Percentiles rank a stretch among this genome's conserved stretches.
Conservation (phyloP, 2,329 filamentous ascomycete genomes). For the Colletotrichum sp. region DNA sequence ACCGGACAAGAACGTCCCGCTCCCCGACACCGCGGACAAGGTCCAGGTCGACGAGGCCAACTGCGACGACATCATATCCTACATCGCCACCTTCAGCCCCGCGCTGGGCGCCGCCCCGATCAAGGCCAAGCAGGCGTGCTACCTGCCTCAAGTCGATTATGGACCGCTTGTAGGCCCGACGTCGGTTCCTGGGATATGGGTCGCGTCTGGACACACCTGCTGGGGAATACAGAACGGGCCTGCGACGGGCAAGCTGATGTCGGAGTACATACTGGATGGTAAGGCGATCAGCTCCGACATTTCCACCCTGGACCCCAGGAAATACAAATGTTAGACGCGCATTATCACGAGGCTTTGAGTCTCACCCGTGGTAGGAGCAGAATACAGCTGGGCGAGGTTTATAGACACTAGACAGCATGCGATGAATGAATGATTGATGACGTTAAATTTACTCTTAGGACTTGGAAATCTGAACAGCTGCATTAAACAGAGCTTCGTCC, state of each 20-base stretch:
- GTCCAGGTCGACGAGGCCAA: constrained; percentile 77
- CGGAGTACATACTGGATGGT: constrained; percentile 79
- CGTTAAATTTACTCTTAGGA: not conserved
- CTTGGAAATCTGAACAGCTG: too few species aligned
- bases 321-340: constrained; percentile 55
- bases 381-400: not conserved
- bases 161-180: constrained; percentile 82
- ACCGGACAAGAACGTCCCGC: constrained; percentile 74
- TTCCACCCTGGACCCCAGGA: constrained; percentile 69
- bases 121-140: constrained; percentile 85
- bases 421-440: not conserved
- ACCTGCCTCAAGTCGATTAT: constrained; percentile 78
- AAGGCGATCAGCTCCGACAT: constrained; percentile 71
- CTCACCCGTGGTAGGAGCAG: fast-evolving
- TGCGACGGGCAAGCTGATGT: constrained; percentile 82
- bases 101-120: constrained; percentile 72
- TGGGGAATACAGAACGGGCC: constrained; percentile 99
- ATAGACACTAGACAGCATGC: not conserved
- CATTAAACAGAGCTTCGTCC: not conserved
- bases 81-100: constrained; percentile 71
- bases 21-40: constrained; percentile 77
- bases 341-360: not conserved
- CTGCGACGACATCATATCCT: constrained; percentile 86
- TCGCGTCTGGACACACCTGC: constrained; percentile 92
- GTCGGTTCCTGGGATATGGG: constrained; percentile 72